Evolutionary conservation across 208 protist species (phyloP).

Genomic region (Acanthamoeba triangularis): DNA sequence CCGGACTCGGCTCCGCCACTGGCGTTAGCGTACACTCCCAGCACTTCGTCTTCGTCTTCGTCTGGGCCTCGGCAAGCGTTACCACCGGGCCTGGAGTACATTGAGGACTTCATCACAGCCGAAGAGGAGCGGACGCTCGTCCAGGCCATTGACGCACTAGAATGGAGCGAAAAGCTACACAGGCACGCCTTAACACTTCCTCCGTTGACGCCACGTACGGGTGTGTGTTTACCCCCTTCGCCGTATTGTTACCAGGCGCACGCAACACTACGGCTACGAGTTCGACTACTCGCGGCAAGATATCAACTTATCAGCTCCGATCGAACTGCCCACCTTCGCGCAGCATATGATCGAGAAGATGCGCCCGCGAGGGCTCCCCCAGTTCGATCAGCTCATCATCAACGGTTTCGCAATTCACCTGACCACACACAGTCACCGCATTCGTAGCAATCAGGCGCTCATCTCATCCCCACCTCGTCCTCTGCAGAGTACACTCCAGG

Average conservation of each 20-base stretch:
- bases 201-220: not conserved
- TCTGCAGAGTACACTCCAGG: conserved; percentile 19
- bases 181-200: not conserved
- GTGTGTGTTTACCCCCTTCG: too few relatives aligned
- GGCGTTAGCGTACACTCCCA: not conserved
- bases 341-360: not conserved
- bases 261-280: conserved; percentile 30
- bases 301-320: not conserved
- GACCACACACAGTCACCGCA: not conserved
- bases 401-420: conserved; percentile 1
- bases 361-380: not conserved
- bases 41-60: not conserved
- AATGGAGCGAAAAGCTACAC: conserved; percentile 10
- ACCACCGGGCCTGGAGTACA: not conserved
- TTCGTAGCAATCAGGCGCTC: not conserved
- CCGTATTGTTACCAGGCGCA: not conserved
- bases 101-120: not conserved
- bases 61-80: not conserved
- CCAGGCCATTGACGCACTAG: not conserved
- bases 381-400: conserved; percentile 61
- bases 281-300: conserved; percentile 6
- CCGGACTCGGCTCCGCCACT: too few relatives aligned
- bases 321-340: not conserved
- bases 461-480: not conserved
- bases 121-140: not conserved